Evolutionary conservation across 2,329 filamentous ascomycete genomes (phyloP), one percentile per base, ranked within the genome.

Genomic region (Fonsecaea monophora): DNA sequence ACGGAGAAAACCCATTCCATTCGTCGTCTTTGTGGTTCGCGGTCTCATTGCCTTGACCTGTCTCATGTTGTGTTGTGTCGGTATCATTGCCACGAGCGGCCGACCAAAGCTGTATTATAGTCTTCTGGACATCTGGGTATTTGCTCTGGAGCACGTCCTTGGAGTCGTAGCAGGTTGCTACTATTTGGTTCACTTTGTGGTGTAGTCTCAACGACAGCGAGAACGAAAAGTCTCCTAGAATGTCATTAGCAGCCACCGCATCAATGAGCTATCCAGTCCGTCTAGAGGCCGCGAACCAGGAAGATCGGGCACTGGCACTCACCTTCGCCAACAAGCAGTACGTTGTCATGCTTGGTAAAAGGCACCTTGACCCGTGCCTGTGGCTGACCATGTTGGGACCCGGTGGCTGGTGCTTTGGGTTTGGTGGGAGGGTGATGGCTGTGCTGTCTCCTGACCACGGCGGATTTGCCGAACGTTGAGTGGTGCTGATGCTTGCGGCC

Each of bases 51-150:
- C 35, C 48, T 15, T 48, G 9, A 5, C 53, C 45, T 18, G 53
- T 57, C 37, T 30, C 50, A n/a, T 12, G 48, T 10, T 32, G 32
- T 30, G 13, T 13, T 37, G 25, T 7, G 18, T 10, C 13, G 40
- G 12, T 12, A 2, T 5, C 32, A 35, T 12, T 30, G 6, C 25
- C 10, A 5, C 38, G 32, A 30, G 34, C 21, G 5, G 45, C 25
- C 25, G 50, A 34, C 53, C 59, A 38, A 48, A 68, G 57, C 45
- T 56, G 62, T 12, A 30, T 30, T 25, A 68, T 55, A 3, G 68
- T 72, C 7, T 57, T 60, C 30, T 38, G 45, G 0, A 84, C 89
- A 71, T 92, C 87, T 0, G 92, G 92, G 73, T 94, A 94, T 79
- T 96, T 97, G 67, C 80, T 82, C 10, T 82, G 78, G 1, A 97